phyloP scores from a whole-genome alignment of 2,329 filamentous ascomycete genomes.

The Sclerotinia nivalis region DNA sequence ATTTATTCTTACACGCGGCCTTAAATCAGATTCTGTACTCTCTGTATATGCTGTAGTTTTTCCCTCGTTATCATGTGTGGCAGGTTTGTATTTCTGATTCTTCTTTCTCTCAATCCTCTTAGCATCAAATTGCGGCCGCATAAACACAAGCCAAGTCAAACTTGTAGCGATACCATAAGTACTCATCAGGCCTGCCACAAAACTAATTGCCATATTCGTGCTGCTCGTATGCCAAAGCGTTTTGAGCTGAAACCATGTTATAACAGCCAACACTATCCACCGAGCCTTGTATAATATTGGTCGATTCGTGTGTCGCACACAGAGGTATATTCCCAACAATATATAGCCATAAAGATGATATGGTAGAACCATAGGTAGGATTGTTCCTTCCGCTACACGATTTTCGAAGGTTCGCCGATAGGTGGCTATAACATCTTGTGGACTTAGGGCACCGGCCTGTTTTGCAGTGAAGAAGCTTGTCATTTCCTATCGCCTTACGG shows the following conservation, averaged over 20 bases:
- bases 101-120: conserved; percentile 47
- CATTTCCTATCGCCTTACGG: not conserved
- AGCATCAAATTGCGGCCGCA: conserved; percentile 56
- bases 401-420: conserved; percentile 45
- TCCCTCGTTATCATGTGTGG: not conserved
- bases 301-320: conserved; percentile 54
- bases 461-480: conserved; percentile 1
- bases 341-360: conserved; percentile 51
- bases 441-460: conserved; percentile 26
- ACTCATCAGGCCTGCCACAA: conserved; percentile 52
- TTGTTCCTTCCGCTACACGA: conserved; percentile 44
- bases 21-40: not conserved
- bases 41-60: not conserved
- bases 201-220: conserved; percentile 53
- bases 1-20: conserved; percentile 25
- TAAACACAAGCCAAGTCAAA: conserved; percentile 54
- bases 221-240: conserved; percentile 50
- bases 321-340: conserved; percentile 54
- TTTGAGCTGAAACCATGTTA: conserved; percentile 48
- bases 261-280: conserved; percentile 51
- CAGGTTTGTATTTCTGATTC: conserved; percentile 1
- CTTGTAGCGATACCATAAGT: conserved; percentile 54
- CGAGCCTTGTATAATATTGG: conserved; percentile 53
- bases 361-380: conserved; percentile 54
- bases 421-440: conserved; percentile 33